Evolutionary conservation across 306 rosid species (phyloP).

Genomic region (Elaeagnus macrophylla): DNA sequence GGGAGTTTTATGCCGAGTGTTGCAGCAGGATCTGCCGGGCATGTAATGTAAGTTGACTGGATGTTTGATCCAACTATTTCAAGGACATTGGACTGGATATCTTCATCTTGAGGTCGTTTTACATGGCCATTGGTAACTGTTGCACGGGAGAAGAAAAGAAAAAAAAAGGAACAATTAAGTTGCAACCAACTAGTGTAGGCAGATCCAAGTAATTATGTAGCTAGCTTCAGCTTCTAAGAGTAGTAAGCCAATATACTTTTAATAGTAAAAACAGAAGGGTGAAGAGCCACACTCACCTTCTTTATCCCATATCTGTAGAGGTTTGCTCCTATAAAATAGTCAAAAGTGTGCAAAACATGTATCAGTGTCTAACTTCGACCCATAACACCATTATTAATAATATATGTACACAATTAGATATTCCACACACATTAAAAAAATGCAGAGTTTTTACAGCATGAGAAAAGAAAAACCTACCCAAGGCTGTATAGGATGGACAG

Average conservation of each 20-base stretch:
- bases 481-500: slow-evolving; percentile 90
- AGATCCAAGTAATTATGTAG: not conserved
- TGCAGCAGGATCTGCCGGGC: slow-evolving; percentile 96
- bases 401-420: not conserved
- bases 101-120: slow-evolving; percentile 94
- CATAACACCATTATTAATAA: not conserved
- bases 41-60: slow-evolving; percentile 83
- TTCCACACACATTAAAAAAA: slow-evolving; percentile 3
- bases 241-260: not conserved
- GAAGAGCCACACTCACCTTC: slow-evolving; percentile 53
- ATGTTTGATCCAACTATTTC: slow-evolving; percentile 87
- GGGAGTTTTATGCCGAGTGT: slow-evolving; percentile 92
- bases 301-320: slow-evolving; percentile 98
- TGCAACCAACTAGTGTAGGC: no score
- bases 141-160: slow-evolving; percentile 15
- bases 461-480: slow-evolving; percentile 44
- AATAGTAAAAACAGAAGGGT: not conserved
- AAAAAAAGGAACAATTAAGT: not conserved
- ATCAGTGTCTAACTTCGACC: slow-evolving; percentile 1
- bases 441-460: not conserved
- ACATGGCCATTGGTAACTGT: slow-evolving; percentile 80
- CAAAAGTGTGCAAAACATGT: slow-evolving; percentile 12
- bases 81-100: slow-evolving; percentile 85
- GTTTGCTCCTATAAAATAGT: slow-evolving; percentile 63
- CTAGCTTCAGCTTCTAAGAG: no score